phyloP scores from a whole-genome alignment of 1,284 basidiomycete species.

The Leccinum fallax region DNA sequence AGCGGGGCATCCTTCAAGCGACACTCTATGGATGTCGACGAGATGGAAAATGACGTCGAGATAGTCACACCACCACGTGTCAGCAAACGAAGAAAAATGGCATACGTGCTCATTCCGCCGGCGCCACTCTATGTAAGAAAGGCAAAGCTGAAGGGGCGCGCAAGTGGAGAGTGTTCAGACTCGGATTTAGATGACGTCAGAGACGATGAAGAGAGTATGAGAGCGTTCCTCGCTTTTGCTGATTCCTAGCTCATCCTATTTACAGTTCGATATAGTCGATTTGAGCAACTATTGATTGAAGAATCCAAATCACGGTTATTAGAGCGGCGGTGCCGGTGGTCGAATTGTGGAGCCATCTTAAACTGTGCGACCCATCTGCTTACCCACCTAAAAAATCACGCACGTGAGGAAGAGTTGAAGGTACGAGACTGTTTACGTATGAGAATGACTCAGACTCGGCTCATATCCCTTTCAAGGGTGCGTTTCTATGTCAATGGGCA shows the following conservation, averaged over 20 bases:
- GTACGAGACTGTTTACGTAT: slow-evolving; percentile 26
- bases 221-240: slow-evolving; percentile 24
- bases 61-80: slow-evolving; percentile 5
- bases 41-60: slow-evolving; percentile 11
- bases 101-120: slow-evolving; percentile 34
- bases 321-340: slow-evolving; percentile 59
- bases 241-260: slow-evolving; percentile 35
- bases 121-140: slow-evolving; percentile 27
- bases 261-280: slow-evolving; percentile 41
- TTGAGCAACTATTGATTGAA: slow-evolving; percentile 44
- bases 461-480: slow-evolving; percentile 15
- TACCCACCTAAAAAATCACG: slow-evolving; percentile 55
- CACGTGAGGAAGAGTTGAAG: slow-evolving; percentile 34
- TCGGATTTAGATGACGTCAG: slow-evolving; percentile 16
- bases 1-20: slow-evolving; percentile 24
- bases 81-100: slow-evolving; percentile 30
- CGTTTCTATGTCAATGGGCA: slow-evolving; percentile 30
- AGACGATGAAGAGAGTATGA: slow-evolving; percentile 37
- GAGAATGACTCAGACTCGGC: not conserved
- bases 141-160: slow-evolving; percentile 17
- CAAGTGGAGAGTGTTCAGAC: slow-evolving; percentile 8
- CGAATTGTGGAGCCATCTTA: slow-evolving; percentile 53
- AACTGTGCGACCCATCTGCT: slow-evolving; percentile 54
- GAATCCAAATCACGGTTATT: slow-evolving; percentile 50
- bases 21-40: slow-evolving; percentile 15